These are phyloP conservation scores for Penicillium sp. DNA, from an alignment of 2,329 filamentous ascomycete genomes.

Conservation along the genomic window DNA sequence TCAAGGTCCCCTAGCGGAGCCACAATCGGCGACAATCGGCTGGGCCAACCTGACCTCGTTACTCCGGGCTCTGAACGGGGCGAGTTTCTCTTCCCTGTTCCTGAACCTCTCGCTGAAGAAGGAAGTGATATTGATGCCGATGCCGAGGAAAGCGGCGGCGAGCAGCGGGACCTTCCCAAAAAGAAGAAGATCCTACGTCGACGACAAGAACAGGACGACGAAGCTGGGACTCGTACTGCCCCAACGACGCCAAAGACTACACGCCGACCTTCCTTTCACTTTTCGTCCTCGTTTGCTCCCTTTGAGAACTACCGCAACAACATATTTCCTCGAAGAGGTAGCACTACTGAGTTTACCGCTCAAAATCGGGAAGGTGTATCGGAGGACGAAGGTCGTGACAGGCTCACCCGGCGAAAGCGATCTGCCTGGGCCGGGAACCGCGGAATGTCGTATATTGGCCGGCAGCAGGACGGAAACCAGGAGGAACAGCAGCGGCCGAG, in stretches of 20 bases:
- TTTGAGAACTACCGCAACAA: conserved; percentile 47
- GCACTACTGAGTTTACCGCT: conserved; percentile 58
- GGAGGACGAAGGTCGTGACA: conserved; percentile 71
- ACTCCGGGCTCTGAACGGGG: conserved; percentile 51
- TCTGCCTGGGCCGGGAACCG: conserved; percentile 56
- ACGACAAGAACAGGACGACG: conserved; percentile 53
- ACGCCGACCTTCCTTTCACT: conserved; percentile 38
- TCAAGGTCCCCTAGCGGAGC: conserved; percentile 50
- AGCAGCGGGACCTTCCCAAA: conserved; percentile 56
- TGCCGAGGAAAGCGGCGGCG: conserved; percentile 82
- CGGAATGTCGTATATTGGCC: conserved; percentile 48
- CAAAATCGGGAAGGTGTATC: conserved; percentile 65
- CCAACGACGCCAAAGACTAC: conserved; percentile 63
- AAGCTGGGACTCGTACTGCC: conserved; percentile 58
- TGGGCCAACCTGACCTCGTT: conserved; percentile 37
- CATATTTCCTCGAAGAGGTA: conserved; percentile 62
- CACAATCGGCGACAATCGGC: conserved; percentile 43
- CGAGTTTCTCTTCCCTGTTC: conserved; percentile 54
- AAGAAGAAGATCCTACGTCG: conserved; percentile 60
- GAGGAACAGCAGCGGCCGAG: conserved; percentile 58
- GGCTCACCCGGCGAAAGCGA: conserved; percentile 59
- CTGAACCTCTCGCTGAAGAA: conserved; percentile 55
- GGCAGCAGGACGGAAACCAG: conserved; percentile 54
- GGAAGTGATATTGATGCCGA: conserved; percentile 74
- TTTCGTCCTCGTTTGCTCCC: conserved; percentile 48